Evolutionary conservation across 192 early-diverging fungal species (phyloP), one percentile per base, ranked within the genome.

Genomic region (Podila horticola): DNA sequence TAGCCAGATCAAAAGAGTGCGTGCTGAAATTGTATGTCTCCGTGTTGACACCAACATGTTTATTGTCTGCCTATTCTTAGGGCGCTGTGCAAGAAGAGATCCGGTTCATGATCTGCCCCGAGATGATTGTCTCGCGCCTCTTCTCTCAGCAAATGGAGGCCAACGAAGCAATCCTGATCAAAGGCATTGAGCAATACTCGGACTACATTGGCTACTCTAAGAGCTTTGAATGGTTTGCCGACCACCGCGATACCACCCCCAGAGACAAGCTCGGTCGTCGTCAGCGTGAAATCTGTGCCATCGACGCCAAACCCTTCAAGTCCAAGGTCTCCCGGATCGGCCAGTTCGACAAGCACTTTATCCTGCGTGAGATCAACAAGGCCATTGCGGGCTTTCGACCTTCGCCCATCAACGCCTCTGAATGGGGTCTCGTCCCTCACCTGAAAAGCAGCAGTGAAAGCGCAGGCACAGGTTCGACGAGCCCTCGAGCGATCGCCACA

Each of bases 31-130:
- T 11, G 0, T 41, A 45, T 12, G 2, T 45, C 15, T 12, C 13
- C 2, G 8, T 45, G 15, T 4, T 45, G 41, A 45, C 41, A 17
- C 13, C 20, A 5, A 5, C 2, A 55, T 7, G 33, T 65, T 58
- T 58, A 1, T 58, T 36, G 12, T 33, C 19, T 36, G 12, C n/a
- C 19, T 9, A 29, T 15, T 58, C 60, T 50, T 41, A 79, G 77
- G 77, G 77, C 6, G 77, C 77, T 8, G 77, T 81, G 1, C 77
- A 81, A 22, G 77, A 81, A 52, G 77, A 81, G 26, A 81, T 81
- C 26, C 71, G 66, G 34, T 81, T 81, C 62, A 81, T 81, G 77
- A 67, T 81, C n/a, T 81, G 77, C 28, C 77, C 77, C 13, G 77
- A 81, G 22, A 62, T 81, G 48, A 81, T 73, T 13, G 33, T 81